Evolutionary conservation across 192 early-diverging fungal genomes (phyloP).

Genomic region (Podila horticola): DNA sequence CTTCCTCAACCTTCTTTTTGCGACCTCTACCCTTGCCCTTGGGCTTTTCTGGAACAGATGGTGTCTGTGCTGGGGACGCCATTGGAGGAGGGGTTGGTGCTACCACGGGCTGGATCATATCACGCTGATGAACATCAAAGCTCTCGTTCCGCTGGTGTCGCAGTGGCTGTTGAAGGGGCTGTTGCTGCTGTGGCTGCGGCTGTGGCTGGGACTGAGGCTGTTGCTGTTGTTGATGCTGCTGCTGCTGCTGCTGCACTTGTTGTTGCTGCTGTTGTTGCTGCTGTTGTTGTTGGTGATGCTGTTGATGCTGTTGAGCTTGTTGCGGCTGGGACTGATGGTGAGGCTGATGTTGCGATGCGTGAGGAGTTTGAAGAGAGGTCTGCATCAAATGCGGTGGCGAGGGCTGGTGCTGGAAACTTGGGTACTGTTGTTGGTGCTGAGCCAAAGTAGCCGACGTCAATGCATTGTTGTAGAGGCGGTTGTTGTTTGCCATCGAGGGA

Average conservation of each 20-base stretch:
- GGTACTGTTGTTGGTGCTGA: slow-evolving; percentile 50
- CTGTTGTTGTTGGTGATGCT: slow-evolving; percentile 10
- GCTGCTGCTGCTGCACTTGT: slow-evolving; percentile 14
- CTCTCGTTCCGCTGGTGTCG: background rate
- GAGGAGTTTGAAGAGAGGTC: slow-evolving; percentile 27
- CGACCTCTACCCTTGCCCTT: background rate
- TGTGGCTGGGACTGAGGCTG: background rate
- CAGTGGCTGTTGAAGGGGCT: slow-evolving; percentile 16
- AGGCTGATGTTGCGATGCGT: slow-evolving; percentile 10
- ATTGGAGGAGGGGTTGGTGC: background rate
- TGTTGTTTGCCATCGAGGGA: slow-evolving; percentile 26
- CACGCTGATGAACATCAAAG: background rate
- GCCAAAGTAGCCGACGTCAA: slow-evolving; percentile 32
- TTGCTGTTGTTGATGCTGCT: slow-evolving; percentile 18
- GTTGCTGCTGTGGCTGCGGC: slow-evolving; percentile 31
- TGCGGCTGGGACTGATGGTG: slow-evolving; percentile 20
- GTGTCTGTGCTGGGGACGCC: background rate
- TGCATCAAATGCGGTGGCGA: slow-evolving; percentile 32
- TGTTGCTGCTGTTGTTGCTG: slow-evolving; percentile 1
- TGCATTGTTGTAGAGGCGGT: slow-evolving; percentile 36
- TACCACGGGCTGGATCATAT: slow-evolving; percentile 3
- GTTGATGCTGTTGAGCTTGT: slow-evolving; percentile 17
- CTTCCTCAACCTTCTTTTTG: background rate
- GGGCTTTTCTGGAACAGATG: background rate
- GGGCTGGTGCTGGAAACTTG: slow-evolving; percentile 47